Percentiles rank a stretch among this genome's conserved stretches.
These are phyloP conservation scores for Antrodiella citrinella DNA, from an alignment of 768 basidiomycete species.

Conservation along the genomic window DNA sequence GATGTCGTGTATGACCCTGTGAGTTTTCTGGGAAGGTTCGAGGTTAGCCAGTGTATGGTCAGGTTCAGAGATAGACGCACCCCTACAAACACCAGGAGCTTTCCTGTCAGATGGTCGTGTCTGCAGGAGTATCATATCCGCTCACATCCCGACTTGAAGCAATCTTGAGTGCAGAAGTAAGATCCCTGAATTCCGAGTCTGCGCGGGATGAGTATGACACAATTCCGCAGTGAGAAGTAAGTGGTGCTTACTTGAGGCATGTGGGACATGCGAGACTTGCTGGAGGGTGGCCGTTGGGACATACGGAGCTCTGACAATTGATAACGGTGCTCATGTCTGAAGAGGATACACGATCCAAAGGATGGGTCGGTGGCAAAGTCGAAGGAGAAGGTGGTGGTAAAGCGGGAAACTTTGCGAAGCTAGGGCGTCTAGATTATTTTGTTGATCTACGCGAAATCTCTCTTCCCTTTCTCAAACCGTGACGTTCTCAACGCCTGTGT, in stretches of 20 bases:
- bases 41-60: neutral
- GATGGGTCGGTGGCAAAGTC: no score
- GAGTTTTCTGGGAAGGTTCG: constrained; percentile 57
- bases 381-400: no score
- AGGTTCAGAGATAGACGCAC: constrained; percentile 11
- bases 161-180: constrained; percentile 91
- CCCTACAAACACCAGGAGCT: constrained; percentile 24
- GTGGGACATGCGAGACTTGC: constrained; percentile 89
- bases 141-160: constrained; percentile 94
- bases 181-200: constrained; percentile 79
- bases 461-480: no score
- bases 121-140: constrained; percentile 7
- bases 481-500: no score
- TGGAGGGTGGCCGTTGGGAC: constrained; percentile 76
- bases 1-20: constrained; percentile 70
- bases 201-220: neutral
- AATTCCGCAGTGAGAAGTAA: neutral
- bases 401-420: no score
- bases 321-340: constrained; percentile 34
- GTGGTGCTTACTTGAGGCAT: constrained; percentile 69
- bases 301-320: constrained; percentile 60
- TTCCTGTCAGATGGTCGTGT: constrained; percentile 5
- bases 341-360: no score
- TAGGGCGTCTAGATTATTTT: no score
- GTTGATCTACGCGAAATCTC: no score